Evolutionary conservation across 2,329 filamentous ascomycete species (phyloP), one percentile per base, ranked within the genome.

Genomic region (Hymenoscyphus repandus): DNA sequence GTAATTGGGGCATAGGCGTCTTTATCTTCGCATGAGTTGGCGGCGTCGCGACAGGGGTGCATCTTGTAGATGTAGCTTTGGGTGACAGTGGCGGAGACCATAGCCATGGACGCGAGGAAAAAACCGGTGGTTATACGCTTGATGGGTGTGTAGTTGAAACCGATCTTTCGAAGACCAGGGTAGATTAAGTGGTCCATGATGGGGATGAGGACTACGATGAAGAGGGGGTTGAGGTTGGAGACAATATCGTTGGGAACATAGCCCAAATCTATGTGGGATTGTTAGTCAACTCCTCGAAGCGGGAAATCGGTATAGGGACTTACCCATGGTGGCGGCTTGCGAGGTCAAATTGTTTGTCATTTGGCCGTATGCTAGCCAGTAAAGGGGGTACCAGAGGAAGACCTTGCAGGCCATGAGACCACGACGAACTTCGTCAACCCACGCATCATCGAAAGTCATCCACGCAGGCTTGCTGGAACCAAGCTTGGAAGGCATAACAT

Each of bases 381-480:
- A 47, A 15, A 47, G 36, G 32, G 45, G 45, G 20, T 47, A 47
- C 74, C 85, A 89, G 55, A 82, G 67, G 67, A 86, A 90, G 33
- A 88, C 85, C 58, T 79, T 75, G 72, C 83, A 87, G 50, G 84
- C 84, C 60, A 61, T 71, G 70, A 62, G 72, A 66, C 51, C 72
- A 63, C 83, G 80, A 46, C 72, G 71, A 11, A 83, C 77, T 58
- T 87, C 82, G 59, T 81, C 79, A 47, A 89, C 83, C 86, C 86
- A 91, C 43, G 79, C 80, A 59, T 92, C 88, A 55, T 91, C 87
- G 59, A 90, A 90, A 0, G 82, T 86, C 83, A 90, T 90, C 85
- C 85, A 90, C 0, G 48, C 45, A 0, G 86, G 86, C 72, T 77
- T 77, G 58, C 86, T 82, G 39, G 81, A 70, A 1, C 70, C 69